Percentiles rank a stretch among this genome's conserved stretches.
phyloP scores from a whole-genome alignment of 2,329 filamentous ascomycete genomes.

The Cercospora sesami region DNA sequence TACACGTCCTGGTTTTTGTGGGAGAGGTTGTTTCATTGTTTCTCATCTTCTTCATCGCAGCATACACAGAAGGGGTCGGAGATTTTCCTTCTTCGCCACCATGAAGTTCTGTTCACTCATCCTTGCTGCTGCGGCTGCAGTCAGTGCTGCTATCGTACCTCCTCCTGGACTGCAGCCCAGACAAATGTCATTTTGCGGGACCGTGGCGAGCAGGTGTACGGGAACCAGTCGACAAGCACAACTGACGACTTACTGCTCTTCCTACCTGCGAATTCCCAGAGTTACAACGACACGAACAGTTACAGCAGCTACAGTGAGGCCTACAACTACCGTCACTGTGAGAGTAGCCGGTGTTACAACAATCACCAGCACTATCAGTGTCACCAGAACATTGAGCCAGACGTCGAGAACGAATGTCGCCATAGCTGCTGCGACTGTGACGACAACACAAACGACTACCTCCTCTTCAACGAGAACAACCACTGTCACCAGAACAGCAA shows the following conservation, averaged over 20 bases:
- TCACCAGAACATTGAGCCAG: neutral
- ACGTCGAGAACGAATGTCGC: neutral
- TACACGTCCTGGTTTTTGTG: neutral
- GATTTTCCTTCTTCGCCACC: neutral
- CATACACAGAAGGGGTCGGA: neutral
- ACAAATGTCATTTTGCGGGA: slow-evolving; percentile 5
- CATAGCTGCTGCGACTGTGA: neutral
- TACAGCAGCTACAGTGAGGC: neutral
- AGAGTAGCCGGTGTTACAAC: neutral
- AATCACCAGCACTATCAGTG: neutral
- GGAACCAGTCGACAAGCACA: slow-evolving; percentile 1
- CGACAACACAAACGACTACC: neutral
- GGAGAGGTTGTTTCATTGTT: neutral
- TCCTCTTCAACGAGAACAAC: neutral
- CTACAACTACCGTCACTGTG: neutral
- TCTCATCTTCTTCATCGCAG: neutral
- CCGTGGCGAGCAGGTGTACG: slow-evolving; percentile 3
- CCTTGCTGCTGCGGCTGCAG: slow-evolving; percentile 8
- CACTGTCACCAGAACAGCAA: neutral
- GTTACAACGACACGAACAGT: slow-evolving; percentile 8
- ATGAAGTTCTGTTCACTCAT: slow-evolving; percentile 9
- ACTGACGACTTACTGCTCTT: slow-evolving; percentile 8
- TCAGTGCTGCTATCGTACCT: neutral
- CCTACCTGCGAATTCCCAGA: slow-evolving; percentile 4
- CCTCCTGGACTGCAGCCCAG: neutral